Evolutionary conservation across 2,329 filamentous ascomycete species (phyloP), one percentile per base, ranked within the genome.

Genomic region (Rutstroemia sp.): DNA sequence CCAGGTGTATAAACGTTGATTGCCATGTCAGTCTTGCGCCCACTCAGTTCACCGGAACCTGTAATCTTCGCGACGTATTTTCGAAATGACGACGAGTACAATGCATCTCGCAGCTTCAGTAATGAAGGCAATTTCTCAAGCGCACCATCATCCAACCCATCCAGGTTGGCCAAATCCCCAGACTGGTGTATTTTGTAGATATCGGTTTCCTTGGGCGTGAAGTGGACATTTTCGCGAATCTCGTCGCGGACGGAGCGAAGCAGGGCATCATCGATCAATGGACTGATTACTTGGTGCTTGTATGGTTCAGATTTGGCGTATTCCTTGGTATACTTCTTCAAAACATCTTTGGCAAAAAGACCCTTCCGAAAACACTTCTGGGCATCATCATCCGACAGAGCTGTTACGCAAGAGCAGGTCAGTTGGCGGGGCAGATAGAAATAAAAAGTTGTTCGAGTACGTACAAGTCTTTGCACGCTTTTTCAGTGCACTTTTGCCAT

Each of bases 171-270:
- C 37, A 99, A 81, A 71, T 99, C 94, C 63, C 94, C 94, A 4
- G 92, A 97, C 77, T 99, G 94, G 79, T 96, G 92, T 69, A 99
- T 97, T 74, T 95, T 96, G 81, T 99, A 99, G 66, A 99, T 99
- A 72, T 99, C 94, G 49, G 94, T 99, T 74, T 99, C 94, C 73
- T 99, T 99, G 66, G 92, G 92, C 12, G 94, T 96, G 75, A 99
- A 99, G 64, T 89, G 86, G 64, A 99, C 88, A 69, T 96, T 92
- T 64, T 87, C 80, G 72, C 87, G 86, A 72, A 97, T 92, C 75
- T 99, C 94, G 67, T 81, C 75, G 69, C 94, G 91, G 58, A 99
- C 94, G 55, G 82, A 79, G 67, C 92, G 92, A 48, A 99, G 82
- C 18, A 99, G 85, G 49, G 77, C 72, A 66, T 92, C 87, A 72